Evolutionary conservation across 768 basidiomycete genomes (phyloP).

Genomic region (Psilocybe tampanensis): DNA sequence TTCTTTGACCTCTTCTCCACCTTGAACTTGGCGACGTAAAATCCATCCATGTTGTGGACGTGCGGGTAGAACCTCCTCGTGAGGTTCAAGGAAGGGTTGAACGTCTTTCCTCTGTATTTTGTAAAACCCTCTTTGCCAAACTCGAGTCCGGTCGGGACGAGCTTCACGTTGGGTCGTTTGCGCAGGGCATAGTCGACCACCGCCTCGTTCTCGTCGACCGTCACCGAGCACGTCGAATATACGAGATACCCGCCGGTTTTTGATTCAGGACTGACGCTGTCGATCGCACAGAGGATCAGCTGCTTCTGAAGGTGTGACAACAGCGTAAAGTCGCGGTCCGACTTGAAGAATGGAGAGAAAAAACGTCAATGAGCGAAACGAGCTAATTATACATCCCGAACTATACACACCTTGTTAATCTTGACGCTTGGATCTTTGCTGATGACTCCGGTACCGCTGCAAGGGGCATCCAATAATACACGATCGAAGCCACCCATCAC

Average conservation of each 20-base stretch:
- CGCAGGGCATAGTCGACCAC: constrained; percentile 97
- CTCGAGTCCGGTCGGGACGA: constrained; percentile 90
- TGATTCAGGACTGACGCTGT: constrained; percentile 88
- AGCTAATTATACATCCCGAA: neutral
- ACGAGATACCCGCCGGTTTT: constrained; percentile 93
- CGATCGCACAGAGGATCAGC: constrained; percentile 96
- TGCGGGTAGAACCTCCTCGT: constrained; percentile 95
- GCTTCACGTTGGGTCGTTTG: constrained; percentile 89
- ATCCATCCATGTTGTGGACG: constrained; percentile 99
- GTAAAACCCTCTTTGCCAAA: constrained; percentile 95
- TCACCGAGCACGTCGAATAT: constrained; percentile 98
- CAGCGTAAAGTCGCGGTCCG: constrained; percentile 92
- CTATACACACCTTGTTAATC: constrained; percentile 85
- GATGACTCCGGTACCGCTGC: constrained; percentile 98
- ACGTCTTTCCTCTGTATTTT: constrained; percentile 87
- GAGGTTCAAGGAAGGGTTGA: constrained; percentile 74
- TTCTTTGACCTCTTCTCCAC: constrained; percentile 77
- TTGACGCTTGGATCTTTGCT: constrained; percentile 98
- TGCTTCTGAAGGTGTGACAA: constrained; percentile 99
- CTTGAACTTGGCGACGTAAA: constrained; percentile 98
- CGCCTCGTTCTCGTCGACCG: constrained; percentile 97
- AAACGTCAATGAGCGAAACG: constrained; percentile 8
- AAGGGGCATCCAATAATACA: constrained; percentile 96
- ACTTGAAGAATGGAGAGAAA: constrained; percentile 46
- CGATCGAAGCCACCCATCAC: constrained; percentile 99